Evolutionary conservation across 805 yeast genomes (phyloP), one percentile per base, ranked within the genome.

Genomic region (Yarrowia sp.): DNA sequence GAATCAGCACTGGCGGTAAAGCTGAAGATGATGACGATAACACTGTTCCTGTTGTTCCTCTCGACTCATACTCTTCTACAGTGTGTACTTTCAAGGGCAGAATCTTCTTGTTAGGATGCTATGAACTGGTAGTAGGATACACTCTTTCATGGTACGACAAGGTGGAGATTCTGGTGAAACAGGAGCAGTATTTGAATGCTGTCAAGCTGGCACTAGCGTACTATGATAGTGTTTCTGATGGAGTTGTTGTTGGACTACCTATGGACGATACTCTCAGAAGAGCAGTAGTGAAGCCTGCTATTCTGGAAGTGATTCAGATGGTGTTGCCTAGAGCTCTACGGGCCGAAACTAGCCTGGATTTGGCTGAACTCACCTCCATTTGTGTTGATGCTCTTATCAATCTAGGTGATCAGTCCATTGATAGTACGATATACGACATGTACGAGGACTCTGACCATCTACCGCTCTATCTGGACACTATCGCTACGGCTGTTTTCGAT

Each of bases 121-220:
- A 81, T 63, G 86, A 83, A 65, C 71, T 85, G 47, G 76, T 76
- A 6, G 79, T 86, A 2, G 96, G 92, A 0, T 78, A 84, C 28
- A 74, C 85, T 14, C 77, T 85, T 2, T 85, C 81, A 69, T 90
- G 92, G 96, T 90, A 87, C 0, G 92, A 88, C 68, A 77, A 79
- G 32, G 73, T 89, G 1, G 73, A 83, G 65, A 77, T 74, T 7
- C 71, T 83, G 11, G 76, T 90, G 55, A 77, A 82, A 10, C 68
- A 74, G 1, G 84, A 82, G 0, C 73, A 81, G 22, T 87, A 85
- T 64, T 73, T 82, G 6, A 76, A 73, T 2, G 92, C 96, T 0
- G 77, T 90, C n/a, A 74, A 76, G 2, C 76, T 81, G 14, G 87
- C 89, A 0, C 76, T 81, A 50, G 74, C 75, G 8, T 88, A 82